Conservation (phyloP, 441 rosid genomes). For the Manihot esculenta region DNA sequence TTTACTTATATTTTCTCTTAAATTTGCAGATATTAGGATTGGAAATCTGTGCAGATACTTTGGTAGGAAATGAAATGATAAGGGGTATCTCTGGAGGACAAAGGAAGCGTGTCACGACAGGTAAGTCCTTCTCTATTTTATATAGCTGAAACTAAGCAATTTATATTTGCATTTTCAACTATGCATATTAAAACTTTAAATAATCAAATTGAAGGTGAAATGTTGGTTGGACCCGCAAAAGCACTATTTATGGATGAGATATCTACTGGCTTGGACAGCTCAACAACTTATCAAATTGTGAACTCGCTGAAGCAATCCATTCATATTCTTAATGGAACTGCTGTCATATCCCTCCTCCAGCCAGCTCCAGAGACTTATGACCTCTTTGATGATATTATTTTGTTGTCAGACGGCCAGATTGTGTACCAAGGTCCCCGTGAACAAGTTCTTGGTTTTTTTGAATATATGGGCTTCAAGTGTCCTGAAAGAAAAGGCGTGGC, state of each 20-base stretch:
- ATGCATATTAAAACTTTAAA: neutral
- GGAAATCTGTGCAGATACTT: conserved; percentile 73
- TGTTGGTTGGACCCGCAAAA: conserved; percentile 78
- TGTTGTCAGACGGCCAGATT: conserved; percentile 73
- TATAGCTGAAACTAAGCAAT: too few relatives aligned
- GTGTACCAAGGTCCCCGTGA: conserved; percentile 83
- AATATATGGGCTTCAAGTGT: conserved; percentile 70
- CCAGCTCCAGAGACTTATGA: conserved; percentile 91
- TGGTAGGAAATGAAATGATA: conserved; percentile 80
- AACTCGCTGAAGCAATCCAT: conserved; percentile 59
- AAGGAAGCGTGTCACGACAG: conserved; percentile 85
- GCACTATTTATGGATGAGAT: conserved; percentile 82
- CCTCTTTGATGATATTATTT: conserved; percentile 78
- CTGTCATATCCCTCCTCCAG: conserved; percentile 83
- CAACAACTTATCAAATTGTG: conserved; percentile 70
- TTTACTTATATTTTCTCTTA: neutral
- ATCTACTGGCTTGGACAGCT: conserved; percentile 83
- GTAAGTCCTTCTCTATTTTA: conserved; percentile 22
- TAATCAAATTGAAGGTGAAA: conserved; percentile 50
- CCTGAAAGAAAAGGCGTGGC: conserved; percentile 83
- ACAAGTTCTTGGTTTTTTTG: conserved; percentile 63
- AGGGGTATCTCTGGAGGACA: conserved; percentile 96
- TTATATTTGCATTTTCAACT: neutral
- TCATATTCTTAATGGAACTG: conserved; percentile 68
- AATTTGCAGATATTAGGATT: conserved; percentile 67